phyloP scores from a whole-genome alignment of 306 rosid species.

The Sechiopsis laciniata region DNA sequence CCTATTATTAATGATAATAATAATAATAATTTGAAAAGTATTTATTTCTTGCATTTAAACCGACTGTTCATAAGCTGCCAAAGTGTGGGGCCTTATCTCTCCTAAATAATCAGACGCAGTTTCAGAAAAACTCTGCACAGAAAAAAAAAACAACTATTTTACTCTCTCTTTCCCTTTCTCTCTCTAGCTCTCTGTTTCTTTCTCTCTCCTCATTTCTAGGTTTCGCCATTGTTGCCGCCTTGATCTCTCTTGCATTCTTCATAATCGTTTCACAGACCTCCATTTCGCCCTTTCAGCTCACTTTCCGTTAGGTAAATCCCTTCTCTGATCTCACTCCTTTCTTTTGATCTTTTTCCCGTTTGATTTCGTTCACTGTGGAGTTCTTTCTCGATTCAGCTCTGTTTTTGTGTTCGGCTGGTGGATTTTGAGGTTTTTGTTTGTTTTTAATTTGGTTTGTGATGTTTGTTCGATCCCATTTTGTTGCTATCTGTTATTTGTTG shows the following conservation, averaged over 20 bases:
- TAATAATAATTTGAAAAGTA: background rate
- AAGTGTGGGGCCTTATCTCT: slow-evolving; percentile 20
- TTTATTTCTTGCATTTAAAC: slow-evolving; percentile 11
- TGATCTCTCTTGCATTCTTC: slow-evolving; percentile 15
- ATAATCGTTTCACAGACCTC: background rate
- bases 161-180: slow-evolving; percentile 9
- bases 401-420: background rate
- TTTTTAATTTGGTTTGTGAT: background rate
- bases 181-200: slow-evolving; percentile 1
- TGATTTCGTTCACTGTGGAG: slow-evolving; percentile 24
- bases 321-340: slow-evolving; percentile 9
- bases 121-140: background rate
- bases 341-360: slow-evolving; percentile 4
- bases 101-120: slow-evolving; percentile 24
- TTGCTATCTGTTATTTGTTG: background rate
- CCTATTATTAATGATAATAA: background rate
- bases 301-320: slow-evolving; percentile 13
- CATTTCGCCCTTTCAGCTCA: background rate
- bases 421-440: background rate
- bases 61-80: slow-evolving; percentile 18
- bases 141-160: slow-evolving; percentile 6
- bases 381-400: background rate
- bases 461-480: background rate
- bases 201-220: background rate
- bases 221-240: background rate